Evolutionary conservation across 2,329 filamentous ascomycete species (phyloP), one percentile per base, ranked within the genome.

Genomic region (Dryadomyces sulphureus): DNA sequence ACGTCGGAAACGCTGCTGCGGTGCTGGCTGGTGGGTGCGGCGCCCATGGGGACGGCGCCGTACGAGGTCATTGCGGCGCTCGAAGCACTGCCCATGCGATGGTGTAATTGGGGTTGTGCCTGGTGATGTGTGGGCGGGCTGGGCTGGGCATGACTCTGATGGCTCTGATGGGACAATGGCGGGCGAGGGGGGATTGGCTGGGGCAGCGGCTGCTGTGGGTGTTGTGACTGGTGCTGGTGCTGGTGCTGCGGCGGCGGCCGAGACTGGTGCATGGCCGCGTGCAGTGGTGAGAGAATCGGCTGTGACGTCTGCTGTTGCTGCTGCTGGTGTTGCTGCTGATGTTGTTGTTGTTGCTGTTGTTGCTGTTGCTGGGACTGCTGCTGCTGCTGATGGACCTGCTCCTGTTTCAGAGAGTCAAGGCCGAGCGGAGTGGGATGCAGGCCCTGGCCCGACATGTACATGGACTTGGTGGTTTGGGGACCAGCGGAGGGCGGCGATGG

Each of bases 11-110:
- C 65, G 62, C 73, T 68, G 60, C 74, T 64, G 62, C 74, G 68
- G 61, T 75, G 69, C 67, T 81, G 75, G 65, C 69, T 78, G 78
- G 79, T 80, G 71, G 89, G n/a, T 21, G 17, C 71, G 19, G 38
- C 19, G 14, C 39, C 21, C 3, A 45, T 43, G 1, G 43, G n/a
- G 17, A 42, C 38, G 1, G 75, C 79, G 43, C 75, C 73, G 59
- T 88, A 81, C 47, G 81, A 84, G 44, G 83, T 74, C 70, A 90
- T 75, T 39, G 80, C 71, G 43, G 68, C 66, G 56, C 65, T 65
- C 56, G 65, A 69, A 14, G n/a, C 21, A 21, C 34, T 40, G 20
- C 22, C 39, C 12, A 43, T 8, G 2, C 41, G 39, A 16, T 50
- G 48, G 9, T 42, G 34, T 14, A 42, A 68, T 67, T 54, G n/a